phyloP scores from a whole-genome alignment of 352 stramenopile species.

The Phytophthora uliginosa region DNA sequence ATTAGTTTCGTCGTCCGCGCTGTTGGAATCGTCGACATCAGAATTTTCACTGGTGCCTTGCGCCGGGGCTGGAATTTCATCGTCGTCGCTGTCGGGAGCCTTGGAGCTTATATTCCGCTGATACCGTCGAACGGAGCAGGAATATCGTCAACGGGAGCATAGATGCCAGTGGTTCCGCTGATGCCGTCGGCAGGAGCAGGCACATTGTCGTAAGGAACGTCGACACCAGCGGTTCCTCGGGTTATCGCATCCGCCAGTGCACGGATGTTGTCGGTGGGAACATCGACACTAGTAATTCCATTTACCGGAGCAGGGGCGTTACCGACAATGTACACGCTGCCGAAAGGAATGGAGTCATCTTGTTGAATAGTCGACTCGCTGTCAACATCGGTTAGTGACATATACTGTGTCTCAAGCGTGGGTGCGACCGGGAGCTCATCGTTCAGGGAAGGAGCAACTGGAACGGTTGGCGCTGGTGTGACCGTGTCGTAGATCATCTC shows the following conservation, averaged over 20 bases:
- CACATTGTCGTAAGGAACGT: background rate
- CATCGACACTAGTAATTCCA: background rate
- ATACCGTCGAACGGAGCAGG: too few relatives aligned
- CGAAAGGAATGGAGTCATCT: background rate
- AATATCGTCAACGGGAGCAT: background rate
- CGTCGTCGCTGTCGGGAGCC: too few relatives aligned
- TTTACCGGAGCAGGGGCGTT: background rate
- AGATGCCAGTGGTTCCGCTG: background rate
- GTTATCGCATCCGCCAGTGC: background rate
- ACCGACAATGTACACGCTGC: background rate
- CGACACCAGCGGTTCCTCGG: background rate
- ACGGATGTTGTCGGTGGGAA: background rate
- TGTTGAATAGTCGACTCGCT: constrained; percentile 1
- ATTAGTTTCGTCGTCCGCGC: background rate
- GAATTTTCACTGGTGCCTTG: background rate
- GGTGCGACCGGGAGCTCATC: background rate
- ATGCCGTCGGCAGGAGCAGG: background rate
- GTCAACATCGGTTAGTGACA: constrained; percentile 4
- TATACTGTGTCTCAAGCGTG: background rate
- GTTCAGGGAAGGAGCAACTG: constrained; percentile 6
- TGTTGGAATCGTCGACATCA: background rate
- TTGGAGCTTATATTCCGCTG: too few relatives aligned
- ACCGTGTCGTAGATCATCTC: constrained; percentile 30
- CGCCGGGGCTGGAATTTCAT: background rate
- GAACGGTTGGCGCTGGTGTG: constrained; percentile 4